Percentiles rank a stretch among this genome's conserved stretches.
These are phyloP conservation scores for Chalciporus pseudorubinellus DNA, from an alignment of 768 basidiomycete species.

Conservation along the genomic window DNA sequence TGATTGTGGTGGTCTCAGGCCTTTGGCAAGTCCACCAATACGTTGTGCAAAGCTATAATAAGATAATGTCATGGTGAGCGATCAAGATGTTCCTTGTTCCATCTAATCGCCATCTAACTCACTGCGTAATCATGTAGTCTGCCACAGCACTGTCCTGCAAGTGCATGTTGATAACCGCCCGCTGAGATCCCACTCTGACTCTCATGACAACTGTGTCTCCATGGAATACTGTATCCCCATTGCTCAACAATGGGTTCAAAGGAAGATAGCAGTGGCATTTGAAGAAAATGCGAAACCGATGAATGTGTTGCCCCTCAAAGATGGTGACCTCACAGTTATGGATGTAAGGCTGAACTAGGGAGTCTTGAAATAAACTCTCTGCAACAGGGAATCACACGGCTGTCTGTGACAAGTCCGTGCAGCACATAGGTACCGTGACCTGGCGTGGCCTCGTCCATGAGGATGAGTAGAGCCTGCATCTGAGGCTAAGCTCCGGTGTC, in stretches of 20 bases:
- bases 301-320: not conserved
- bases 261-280: constrained; percentile 4
- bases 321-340: constrained; percentile 7
- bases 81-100: not conserved
- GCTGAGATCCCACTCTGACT: not conserved
- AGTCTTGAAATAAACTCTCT: constrained; percentile 3
- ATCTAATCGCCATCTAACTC: not conserved
- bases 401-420: not conserved
- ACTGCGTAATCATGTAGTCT: constrained; percentile 8
- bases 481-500: constrained; percentile 1
- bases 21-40: not conserved
- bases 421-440: not conserved
- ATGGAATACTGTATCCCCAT: not conserved
- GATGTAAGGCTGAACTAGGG: constrained; percentile 2
- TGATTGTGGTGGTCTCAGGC: not conserved
- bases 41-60: not conserved
- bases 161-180: constrained; percentile 7
- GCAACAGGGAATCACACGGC: constrained; percentile 1
- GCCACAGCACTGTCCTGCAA: not conserved
- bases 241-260: not conserved
- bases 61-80: not conserved
- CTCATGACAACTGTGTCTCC: constrained; percentile 5
- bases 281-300: constrained; percentile 9
- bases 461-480: constrained; percentile 3
- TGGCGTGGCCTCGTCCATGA: not conserved